phyloP scores from a whole-genome alignment of 202 grass and related monocot species.

The Bolboschoenoplectus hybrid region DNA sequence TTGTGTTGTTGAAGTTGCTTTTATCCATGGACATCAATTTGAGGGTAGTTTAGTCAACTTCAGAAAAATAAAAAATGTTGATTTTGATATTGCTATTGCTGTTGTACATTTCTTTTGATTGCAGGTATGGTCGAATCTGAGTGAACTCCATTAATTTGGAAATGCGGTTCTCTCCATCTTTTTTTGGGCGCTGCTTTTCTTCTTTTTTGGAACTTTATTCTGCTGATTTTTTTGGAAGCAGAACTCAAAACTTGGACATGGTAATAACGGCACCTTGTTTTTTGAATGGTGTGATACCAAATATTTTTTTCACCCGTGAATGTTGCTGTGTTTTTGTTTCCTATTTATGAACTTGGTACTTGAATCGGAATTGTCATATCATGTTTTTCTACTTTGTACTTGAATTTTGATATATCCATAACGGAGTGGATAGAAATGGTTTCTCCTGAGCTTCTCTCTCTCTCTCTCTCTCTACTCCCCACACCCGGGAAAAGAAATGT shows the following conservation, averaged over 20 bases:
- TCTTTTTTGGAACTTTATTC: constrained; percentile 30
- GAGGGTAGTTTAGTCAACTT: not conserved
- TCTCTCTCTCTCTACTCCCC: not conserved
- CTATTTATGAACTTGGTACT: not conserved
- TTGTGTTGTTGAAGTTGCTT: not conserved
- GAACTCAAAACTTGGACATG: constrained; percentile 23
- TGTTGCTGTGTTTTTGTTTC: constrained; percentile 25
- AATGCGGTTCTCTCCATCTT: constrained; percentile 30
- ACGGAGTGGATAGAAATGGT: not conserved
- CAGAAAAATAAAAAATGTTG: not conserved
- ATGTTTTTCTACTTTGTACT: not conserved
- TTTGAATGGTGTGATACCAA: constrained; percentile 41
- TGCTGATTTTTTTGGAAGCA: constrained; percentile 41
- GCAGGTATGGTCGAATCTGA: constrained; percentile 31
- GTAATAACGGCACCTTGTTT: constrained; percentile 39
- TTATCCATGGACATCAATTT: not conserved
- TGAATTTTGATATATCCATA: constrained; percentile 18
- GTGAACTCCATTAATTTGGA: constrained; percentile 34
- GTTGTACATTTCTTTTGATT: not conserved
- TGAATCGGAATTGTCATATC: constrained; percentile 4
- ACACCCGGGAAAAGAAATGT: too few relatives aligned
- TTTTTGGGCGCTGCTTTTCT: constrained; percentile 20
- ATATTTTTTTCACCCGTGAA: constrained; percentile 14
- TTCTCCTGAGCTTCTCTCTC: too few relatives aligned
- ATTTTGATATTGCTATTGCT: not conserved